These are phyloP conservation scores for Podospora appendiculata DNA, from an alignment of 495 filamentous ascomycete genomes.

Conservation along the genomic window DNA sequence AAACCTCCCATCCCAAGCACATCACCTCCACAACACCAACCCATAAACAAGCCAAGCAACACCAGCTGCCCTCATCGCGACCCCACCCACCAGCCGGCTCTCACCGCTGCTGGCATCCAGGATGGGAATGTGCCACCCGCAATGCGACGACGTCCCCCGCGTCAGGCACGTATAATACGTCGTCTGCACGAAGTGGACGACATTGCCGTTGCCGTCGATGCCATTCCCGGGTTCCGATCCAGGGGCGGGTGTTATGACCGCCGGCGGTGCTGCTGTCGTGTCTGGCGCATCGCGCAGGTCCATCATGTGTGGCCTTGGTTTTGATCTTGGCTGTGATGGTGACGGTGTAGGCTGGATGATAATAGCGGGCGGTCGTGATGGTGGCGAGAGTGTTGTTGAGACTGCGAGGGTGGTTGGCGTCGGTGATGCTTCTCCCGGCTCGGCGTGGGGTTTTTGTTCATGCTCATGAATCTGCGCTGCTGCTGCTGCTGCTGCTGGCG, in stretches of 20 bases:
- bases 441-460: neutral
- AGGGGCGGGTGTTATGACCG: constrained; percentile 1
- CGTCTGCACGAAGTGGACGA: constrained; percentile 23
- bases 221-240: neutral
- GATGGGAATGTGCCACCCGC: constrained; percentile 38
- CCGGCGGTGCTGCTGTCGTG: neutral
- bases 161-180: constrained; percentile 37
- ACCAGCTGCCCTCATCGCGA: neutral
- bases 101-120: constrained; percentile 20
- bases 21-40: neutral
- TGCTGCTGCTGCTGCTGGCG: neutral
- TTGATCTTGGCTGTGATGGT: neutral
- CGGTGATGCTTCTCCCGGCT: neutral
- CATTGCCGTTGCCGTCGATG: constrained; percentile 1
- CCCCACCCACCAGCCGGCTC: constrained; percentile 5
- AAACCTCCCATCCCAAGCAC: neutral
- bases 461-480: neutral
- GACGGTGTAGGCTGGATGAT: neutral
- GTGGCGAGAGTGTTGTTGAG: neutral
- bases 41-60: neutral
- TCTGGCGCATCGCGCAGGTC: too few relatives aligned
- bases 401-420: neutral
- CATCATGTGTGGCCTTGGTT: too few relatives aligned
- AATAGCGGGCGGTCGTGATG: neutral
- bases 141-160: constrained; percentile 23